Conservation (phyloP, 2,329 filamentous ascomycete genomes). For the Pseudopyrenochaeta lycopersici region DNA sequence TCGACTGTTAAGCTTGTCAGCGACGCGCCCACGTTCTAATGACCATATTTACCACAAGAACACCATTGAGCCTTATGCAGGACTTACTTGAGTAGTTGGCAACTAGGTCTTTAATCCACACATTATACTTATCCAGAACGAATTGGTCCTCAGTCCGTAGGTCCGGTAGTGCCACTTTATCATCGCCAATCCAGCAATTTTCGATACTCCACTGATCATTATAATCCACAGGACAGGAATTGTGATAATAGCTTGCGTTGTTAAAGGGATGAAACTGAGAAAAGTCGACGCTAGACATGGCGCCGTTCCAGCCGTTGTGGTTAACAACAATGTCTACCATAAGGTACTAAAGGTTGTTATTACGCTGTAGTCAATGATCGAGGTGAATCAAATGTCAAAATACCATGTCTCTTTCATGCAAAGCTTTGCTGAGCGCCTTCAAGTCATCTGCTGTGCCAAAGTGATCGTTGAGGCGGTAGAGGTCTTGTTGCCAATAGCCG, state of each 20-base stretch:
- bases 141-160: slow-evolving; percentile 53
- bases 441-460: slow-evolving; percentile 69
- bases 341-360: slow-evolving; percentile 52
- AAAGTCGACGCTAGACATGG: slow-evolving; percentile 62
- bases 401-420: slow-evolving; percentile 66
- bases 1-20: slow-evolving; percentile 36
- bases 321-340: slow-evolving; percentile 70
- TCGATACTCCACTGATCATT: slow-evolving; percentile 57
- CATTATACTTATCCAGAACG: slow-evolving; percentile 16
- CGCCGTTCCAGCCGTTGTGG: slow-evolving; percentile 64
- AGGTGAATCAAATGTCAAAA: no score
- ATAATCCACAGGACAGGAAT: slow-evolving; percentile 67
- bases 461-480: slow-evolving; percentile 64
- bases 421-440: slow-evolving; percentile 62
- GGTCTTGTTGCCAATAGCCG: slow-evolving; percentile 63
- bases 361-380: no score
- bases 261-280: slow-evolving; percentile 63
- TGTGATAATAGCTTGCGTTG: slow-evolving; percentile 66
- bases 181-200: slow-evolving; percentile 62
- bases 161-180: slow-evolving; percentile 51
- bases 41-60: no score
- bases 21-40: no score
- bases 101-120: slow-evolving; percentile 26
- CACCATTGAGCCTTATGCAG: not conserved
- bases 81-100: slow-evolving; percentile 48